phyloP scores from a whole-genome alignment of 2,329 filamentous ascomycete species.

The Aspergillus cejpii region DNA sequence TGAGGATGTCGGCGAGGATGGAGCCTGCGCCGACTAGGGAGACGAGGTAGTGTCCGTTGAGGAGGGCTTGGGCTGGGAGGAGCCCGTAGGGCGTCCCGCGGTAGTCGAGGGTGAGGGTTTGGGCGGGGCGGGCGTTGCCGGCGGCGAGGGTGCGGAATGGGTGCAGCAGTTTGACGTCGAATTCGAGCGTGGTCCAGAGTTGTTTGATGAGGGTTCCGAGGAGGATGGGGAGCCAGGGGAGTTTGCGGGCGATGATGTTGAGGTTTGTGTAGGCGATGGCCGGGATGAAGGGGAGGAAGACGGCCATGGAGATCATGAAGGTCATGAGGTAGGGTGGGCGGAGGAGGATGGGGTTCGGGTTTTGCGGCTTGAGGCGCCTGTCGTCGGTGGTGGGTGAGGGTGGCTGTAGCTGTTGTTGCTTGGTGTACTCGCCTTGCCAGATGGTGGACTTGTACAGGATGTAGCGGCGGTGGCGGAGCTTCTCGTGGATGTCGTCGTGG shows the following conservation, averaged over 20 bases:
- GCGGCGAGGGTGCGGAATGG: slow-evolving; percentile 44
- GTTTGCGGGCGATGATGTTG: slow-evolving; percentile 33
- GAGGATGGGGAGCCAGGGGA: slow-evolving; percentile 43
- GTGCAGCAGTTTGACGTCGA: slow-evolving; percentile 44
- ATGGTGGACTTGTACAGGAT: slow-evolving; percentile 47
- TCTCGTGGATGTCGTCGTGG: slow-evolving; percentile 42
- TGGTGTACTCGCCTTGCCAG: slow-evolving; percentile 47
- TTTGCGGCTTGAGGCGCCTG: slow-evolving; percentile 16
- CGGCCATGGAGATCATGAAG: slow-evolving; percentile 6
- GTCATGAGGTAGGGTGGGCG: slow-evolving; percentile 14
- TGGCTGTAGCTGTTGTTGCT: slow-evolving; percentile 27
- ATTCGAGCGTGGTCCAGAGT: slow-evolving; percentile 44
- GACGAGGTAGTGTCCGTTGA: slow-evolving; percentile 43
- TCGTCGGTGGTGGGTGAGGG: slow-evolving; percentile 22
- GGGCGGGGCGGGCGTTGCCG: slow-evolving; percentile 40
- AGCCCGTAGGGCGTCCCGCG: slow-evolving; percentile 44
- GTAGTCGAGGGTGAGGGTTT: slow-evolving; percentile 46
- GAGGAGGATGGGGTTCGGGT: slow-evolving; percentile 44
- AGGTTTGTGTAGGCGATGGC: slow-evolving; percentile 40
- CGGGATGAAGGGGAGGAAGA: slow-evolving; percentile 37
- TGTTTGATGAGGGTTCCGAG: slow-evolving; percentile 44
- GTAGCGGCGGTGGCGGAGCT: slow-evolving; percentile 42
- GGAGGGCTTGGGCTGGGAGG: slow-evolving; percentile 39
- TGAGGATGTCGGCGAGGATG: slow-evolving; percentile 43
- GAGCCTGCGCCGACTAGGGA: slow-evolving; percentile 42